phyloP scores from a whole-genome alignment of 2,329 filamentous ascomycete species.

The Daldinia sp. region DNA sequence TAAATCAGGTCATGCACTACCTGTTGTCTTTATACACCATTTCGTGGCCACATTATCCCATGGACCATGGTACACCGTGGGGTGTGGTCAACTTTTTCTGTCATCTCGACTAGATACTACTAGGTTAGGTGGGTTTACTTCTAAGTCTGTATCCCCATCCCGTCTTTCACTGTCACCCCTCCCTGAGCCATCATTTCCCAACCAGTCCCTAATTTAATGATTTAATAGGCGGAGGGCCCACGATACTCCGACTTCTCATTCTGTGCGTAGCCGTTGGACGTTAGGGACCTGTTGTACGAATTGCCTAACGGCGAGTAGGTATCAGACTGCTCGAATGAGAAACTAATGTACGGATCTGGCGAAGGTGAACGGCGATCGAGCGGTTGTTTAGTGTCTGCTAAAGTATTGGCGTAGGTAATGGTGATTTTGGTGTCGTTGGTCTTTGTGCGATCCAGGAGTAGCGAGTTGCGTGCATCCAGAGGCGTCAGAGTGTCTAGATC shows the following conservation, averaged over 20 bases:
- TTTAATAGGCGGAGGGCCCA: conserved; percentile 27
- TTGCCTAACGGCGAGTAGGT: conserved; percentile 39
- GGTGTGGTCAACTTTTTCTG: conserved; percentile 10
- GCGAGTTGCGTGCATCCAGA: conserved; percentile 84
- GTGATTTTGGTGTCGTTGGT: conserved; percentile 51
- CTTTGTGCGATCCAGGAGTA: conserved; percentile 71
- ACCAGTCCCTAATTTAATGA: not conserved
- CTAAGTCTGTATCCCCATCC: conserved; percentile 5
- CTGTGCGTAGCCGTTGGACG: conserved; percentile 46
- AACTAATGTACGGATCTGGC: conserved; percentile 47
- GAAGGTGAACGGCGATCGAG: conserved; percentile 42
- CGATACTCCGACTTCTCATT: conserved; percentile 34
- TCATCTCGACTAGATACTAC: conserved; percentile 17
- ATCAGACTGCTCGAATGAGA: conserved; percentile 37
- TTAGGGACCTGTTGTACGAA: conserved; percentile 50
- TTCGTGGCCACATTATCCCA: conserved; percentile 36
- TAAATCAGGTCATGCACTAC: conserved; percentile 18
- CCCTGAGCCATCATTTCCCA: not conserved
- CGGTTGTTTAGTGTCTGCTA: conserved; percentile 46
- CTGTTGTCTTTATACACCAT: conserved; percentile 33
- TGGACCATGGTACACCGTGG: conserved; percentile 20
- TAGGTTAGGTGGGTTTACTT: conserved; percentile 9
- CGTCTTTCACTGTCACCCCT: conserved; percentile 2
- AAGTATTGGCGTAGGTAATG: conserved; percentile 51
- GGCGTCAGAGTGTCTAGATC: conserved; percentile 86